A percentile compares a stretch with the other conserved stretches of the same genome.
phyloP scores from a whole-genome alignment of 306 rosid genomes.

The Pterocarpus santalinus region DNA sequence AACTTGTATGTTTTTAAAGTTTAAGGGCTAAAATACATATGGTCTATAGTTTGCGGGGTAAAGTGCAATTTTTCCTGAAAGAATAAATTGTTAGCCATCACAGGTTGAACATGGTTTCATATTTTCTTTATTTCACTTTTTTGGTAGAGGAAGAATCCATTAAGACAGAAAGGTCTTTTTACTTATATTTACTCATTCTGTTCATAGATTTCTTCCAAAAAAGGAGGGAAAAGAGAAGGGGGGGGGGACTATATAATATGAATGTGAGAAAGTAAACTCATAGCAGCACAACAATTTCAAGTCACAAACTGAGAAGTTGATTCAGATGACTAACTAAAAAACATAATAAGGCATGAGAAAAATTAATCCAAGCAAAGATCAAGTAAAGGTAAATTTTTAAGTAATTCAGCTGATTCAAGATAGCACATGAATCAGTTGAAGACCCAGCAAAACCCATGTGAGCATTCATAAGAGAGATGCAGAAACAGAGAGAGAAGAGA shows the following conservation, averaged over 20 bases:
- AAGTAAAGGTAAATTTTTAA: neutral
- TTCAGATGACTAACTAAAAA: constrained; percentile 20
- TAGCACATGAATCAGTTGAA: neutral
- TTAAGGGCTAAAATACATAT: too few relatives aligned
- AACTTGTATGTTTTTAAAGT: too few relatives aligned
- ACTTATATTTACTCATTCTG: constrained; percentile 24
- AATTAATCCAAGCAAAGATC: constrained; percentile 27
- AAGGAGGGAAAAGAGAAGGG: neutral
- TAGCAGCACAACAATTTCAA: neutral
- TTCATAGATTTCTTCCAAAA: neutral
- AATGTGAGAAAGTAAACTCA: neutral
- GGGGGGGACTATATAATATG: neutral
- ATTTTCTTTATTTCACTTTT: constrained; percentile 20
- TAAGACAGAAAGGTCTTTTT: neutral
- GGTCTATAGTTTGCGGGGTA: too few relatives aligned
- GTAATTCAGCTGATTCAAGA: constrained; percentile 25
- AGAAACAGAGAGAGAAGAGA: neutral
- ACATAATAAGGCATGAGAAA: neutral
- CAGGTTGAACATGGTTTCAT: neutral
- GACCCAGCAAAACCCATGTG: neutral
- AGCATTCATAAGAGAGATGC: neutral
- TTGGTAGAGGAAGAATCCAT: neutral
- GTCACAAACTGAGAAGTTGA: constrained; percentile 12
- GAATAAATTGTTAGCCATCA: constrained; percentile 19
- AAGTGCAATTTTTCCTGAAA: neutral